A percentile compares a stretch with the other conserved stretches of the same genome.
Evolutionary conservation across 139 green algal genomes (phyloP).

Genomic region (Picocystis salinarum): DNA sequence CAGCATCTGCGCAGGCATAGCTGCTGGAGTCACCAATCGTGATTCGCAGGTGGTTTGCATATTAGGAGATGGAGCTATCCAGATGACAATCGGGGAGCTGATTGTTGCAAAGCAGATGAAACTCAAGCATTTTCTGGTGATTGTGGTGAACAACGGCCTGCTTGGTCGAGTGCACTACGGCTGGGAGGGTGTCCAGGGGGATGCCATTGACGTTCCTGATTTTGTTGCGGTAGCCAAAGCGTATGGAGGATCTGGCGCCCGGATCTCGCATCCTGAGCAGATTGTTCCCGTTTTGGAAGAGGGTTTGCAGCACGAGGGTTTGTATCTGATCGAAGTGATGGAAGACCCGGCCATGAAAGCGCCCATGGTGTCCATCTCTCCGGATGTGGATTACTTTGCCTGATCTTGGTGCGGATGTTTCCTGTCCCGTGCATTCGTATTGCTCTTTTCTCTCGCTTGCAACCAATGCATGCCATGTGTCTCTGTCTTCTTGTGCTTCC

Average conservation of each 20-base stretch:
- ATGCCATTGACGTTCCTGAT: background rate
- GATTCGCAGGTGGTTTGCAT: background rate
- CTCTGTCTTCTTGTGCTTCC: too few relatives aligned
- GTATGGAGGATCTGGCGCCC: background rate
- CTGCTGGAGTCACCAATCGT: background rate
- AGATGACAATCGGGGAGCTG: slow-evolving; percentile 1
- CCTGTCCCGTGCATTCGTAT: too few relatives aligned
- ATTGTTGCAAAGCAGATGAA: background rate
- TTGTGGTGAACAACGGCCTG: background rate
- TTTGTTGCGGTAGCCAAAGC: background rate
- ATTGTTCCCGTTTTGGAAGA: too few relatives aligned
- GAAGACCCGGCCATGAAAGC: too few relatives aligned
- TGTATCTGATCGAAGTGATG: too few relatives aligned
- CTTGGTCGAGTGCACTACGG: background rate
- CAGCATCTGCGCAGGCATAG: background rate
- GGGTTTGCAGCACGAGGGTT: too few relatives aligned
- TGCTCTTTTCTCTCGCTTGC: too few relatives aligned
- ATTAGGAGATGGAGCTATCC: background rate
- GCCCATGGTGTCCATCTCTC: too few relatives aligned
- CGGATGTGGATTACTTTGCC: too few relatives aligned
- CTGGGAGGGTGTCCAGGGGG: background rate
- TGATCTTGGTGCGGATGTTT: too few relatives aligned
- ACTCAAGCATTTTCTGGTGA: background rate
- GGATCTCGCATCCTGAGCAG: too few relatives aligned
- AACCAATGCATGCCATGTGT: too few relatives aligned